Conservation (phyloP, 1,139 yeast genomes). For the Spencermartinsiella ligniputridi region DNA sequence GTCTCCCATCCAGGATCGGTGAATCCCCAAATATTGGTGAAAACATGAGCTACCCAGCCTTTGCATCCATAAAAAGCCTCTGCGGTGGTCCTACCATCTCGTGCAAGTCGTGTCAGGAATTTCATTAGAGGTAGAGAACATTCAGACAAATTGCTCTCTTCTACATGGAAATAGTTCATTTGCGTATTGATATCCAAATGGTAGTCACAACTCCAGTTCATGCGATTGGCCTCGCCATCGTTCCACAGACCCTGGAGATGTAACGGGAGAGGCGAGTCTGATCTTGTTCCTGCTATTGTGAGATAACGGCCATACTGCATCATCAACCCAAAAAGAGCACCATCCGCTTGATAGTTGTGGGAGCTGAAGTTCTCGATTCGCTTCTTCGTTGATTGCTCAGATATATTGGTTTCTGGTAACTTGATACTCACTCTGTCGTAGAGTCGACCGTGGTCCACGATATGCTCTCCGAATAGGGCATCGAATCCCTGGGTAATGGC, state of each 20-base stretch:
- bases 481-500: background rate
- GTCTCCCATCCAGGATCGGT: conserved; percentile 14
- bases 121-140: conserved; percentile 8
- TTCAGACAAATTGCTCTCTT: conserved; percentile 6
- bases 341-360: conserved; percentile 3
- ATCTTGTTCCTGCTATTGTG: conserved; percentile 10
- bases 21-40: conserved; percentile 13
- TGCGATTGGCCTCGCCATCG: conserved; percentile 13
- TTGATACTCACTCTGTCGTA: conserved; percentile 8
- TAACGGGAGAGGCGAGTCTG: conserved; percentile 9
- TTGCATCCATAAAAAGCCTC: conserved; percentile 9
- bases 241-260: conserved; percentile 14
- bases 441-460: conserved; percentile 4
- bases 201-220: conserved; percentile 15
- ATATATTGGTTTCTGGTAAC: too few relatives aligned
- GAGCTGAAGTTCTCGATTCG: conserved; percentile 1
- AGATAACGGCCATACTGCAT: conserved; percentile 11
- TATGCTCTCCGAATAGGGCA: background rate
- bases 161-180: conserved; percentile 12
- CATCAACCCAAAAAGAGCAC: conserved; percentile 4
- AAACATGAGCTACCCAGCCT: conserved; percentile 15
- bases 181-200: conserved; percentile 13
- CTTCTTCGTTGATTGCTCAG: conserved; percentile 2
- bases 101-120: conserved; percentile 5
- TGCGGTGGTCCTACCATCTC: conserved; percentile 9